Base-by-base conservation (phyloP, 768 basidiomycete genomes). In the Fistulinella prunicolor region DNA sequence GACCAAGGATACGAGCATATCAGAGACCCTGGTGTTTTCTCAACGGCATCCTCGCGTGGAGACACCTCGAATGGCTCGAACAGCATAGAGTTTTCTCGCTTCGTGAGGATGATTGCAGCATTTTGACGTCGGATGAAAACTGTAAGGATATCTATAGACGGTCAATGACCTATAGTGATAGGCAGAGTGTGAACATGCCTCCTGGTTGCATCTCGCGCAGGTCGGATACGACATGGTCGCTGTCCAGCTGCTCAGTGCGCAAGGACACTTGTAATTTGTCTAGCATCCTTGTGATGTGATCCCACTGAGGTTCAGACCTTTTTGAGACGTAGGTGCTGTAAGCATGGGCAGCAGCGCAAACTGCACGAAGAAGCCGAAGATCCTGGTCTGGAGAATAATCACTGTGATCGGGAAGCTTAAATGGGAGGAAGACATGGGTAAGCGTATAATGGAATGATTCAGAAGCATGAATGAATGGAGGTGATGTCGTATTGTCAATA, bases 81-180 rank as follows among this genome's bases (percentile, higher is more conserved):
- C n/a, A n/a, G n/a, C n/a, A n/a, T n/a, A n/a, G n/a, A n/a, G n/a
- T n/a, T n/a, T n/a, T n/a, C n/a, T n/a, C n/a, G n/a, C n/a, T n/a
- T n/a, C n/a, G n/a, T n/a, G n/a, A n/a, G n/a, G n/a, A n/a, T n/a
- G n/a, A n/a, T n/a, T n/a, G n/a, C n/a, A n/a, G n/a, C n/a, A n/a
- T n/a, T n/a, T n/a, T n/a, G n/a, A n/a, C n/a, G n/a, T n/a, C n/a
- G n/a, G n/a, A n/a, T n/a, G n/a, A n/a, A n/a, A n/a, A n/a, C n/a
- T n/a, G 59, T 57, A 6, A 73, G 39, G 17, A 64, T 56, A 46
- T 70, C 76, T 78, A 29, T 1, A 4, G n/a, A 20, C 12, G 36
- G 10, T 54, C 12, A 51, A 22, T 9, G n/a, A n/a, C 24, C 0
- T 24, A 9, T 28, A 28, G 6, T n/a, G n/a, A 12, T 12, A 19